Conservation (phyloP, 192 early-diverging fungal species). For the Coemansia sp. region DNA sequence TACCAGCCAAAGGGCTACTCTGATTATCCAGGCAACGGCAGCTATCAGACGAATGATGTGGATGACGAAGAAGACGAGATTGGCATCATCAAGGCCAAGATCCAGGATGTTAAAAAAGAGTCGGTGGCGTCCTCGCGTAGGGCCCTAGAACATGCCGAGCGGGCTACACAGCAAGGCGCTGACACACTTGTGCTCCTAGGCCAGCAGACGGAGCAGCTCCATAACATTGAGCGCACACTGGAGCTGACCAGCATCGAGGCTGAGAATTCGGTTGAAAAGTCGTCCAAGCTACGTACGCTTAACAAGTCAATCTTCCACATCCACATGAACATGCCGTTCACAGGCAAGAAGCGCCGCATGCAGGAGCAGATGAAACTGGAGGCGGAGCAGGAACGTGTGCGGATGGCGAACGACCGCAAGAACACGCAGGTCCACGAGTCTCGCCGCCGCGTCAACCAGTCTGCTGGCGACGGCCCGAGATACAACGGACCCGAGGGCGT, state of each 20-base stretch:
- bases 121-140: conserved; percentile 68
- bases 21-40: neutral
- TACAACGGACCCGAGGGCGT: conserved; percentile 24
- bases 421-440: conserved; percentile 58
- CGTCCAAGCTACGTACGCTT: conserved; percentile 52
- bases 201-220: conserved; percentile 59
- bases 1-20: too few relatives aligned
- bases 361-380: conserved; percentile 60
- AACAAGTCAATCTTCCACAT: conserved; percentile 77
- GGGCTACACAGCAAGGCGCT: conserved; percentile 61
- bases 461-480: conserved; percentile 20
- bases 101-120: conserved; percentile 63
- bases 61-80: conserved; percentile 67
- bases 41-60: conserved; percentile 22
- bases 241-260: conserved; percentile 56
- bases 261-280: conserved; percentile 36
- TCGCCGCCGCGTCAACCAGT: conserved; percentile 59
- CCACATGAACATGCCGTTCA: conserved; percentile 71
- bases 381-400: conserved; percentile 32
- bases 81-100: conserved; percentile 62
- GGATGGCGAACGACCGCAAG: conserved; percentile 54
- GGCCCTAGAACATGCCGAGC: conserved; percentile 62
- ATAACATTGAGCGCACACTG: conserved; percentile 63
- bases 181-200: conserved; percentile 67
- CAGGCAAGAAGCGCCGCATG: conserved; percentile 60